Conservation (phyloP, 208 protist genomes). For the Trypanosomatidae sp. region DNA sequence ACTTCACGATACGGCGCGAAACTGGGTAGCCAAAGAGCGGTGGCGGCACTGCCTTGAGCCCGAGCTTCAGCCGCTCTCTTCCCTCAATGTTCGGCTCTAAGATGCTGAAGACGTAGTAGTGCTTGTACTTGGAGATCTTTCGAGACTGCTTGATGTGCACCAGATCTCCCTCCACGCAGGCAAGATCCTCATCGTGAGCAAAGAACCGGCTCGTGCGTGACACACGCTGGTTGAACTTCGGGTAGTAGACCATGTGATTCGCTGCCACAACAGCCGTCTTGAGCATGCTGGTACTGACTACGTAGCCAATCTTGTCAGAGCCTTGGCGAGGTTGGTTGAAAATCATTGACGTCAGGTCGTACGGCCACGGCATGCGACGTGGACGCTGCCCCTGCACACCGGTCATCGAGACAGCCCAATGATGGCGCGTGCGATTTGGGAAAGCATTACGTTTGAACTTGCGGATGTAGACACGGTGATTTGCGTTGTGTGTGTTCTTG, state of each 20-base stretch:
- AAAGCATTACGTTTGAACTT: constrained; percentile 92
- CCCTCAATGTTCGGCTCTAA: constrained; percentile 92
- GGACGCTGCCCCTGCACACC: constrained; percentile 84
- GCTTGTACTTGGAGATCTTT: constrained; percentile 94
- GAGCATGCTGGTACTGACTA: constrained; percentile 92
- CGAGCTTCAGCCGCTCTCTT: constrained; percentile 88
- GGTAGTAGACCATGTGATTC: constrained; percentile 94
- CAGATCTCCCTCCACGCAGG: constrained; percentile 91
- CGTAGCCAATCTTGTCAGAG: constrained; percentile 93
- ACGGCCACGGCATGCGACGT: constrained; percentile 92
- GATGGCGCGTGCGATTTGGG: constrained; percentile 89
- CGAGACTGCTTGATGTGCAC: constrained; percentile 93
- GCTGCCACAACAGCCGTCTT: constrained; percentile 90
- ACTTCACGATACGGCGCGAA: constrained; percentile 89
- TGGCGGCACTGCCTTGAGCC: constrained; percentile 84
- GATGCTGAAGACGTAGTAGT: constrained; percentile 94
- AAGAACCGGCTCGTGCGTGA: constrained; percentile 92
- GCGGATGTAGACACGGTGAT: constrained; percentile 87
- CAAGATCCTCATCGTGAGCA: constrained; percentile 92
- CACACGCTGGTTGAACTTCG: constrained; percentile 93
- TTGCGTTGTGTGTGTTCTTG: constrained; percentile 89
- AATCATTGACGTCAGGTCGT: constrained; percentile 92
- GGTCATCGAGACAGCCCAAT: constrained; percentile 92
- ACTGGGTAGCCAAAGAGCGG: constrained; percentile 91
- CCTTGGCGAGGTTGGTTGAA: constrained; percentile 91